Base-by-base conservation (phyloP, 305 asterid species). In the Fraxinus platypoda region DNA sequence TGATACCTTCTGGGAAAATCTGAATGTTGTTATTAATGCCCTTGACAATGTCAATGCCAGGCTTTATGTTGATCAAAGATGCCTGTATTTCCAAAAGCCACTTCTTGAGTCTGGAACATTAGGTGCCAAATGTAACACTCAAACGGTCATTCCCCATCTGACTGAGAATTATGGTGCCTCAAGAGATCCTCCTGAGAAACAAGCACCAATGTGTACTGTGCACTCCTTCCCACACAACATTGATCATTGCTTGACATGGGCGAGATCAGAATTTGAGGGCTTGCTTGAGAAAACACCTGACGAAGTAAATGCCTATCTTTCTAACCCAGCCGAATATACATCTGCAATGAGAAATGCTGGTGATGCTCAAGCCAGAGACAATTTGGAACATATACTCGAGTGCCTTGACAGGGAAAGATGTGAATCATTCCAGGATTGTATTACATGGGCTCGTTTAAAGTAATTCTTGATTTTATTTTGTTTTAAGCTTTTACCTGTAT, bases 191-290 rank as follows among this genome's bases (percentile, higher is more conserved):
- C 98, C 98, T n/a, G 99, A 95, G 93, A 95, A 91, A 84, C 99
- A 95, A 89, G 99, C 98, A 78, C 99, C 99, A 41, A 95, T 95
- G 98, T 95, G 99, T 80, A 95, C 98, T 28, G 97, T 95, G 81
- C 99, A 95, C 85, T 94, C 99, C 34, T 95, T 95, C 85, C 99
- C 99, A 0, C 99, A 95, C 88, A 95, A 94, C 81, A 95, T 95
- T 68, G 98, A 94, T 83, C 99, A 95, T 86, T 95, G 99, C 88
- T 87, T 95, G 92, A 94, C 99, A 17, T 95, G 99, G 99, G 97
- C 98, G 71, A 88, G 98, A 21, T 95, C 98, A 0, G 98, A 95
- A 84, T 95, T 95, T 81, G 98, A 95, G 87, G 99, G 99, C 46
- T 86, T 95, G 87, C 98, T 95, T 41, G 99, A 94, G 86, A 95